Evolutionary conservation across 352 stramenopile species (phyloP), one percentile per base, ranked within the genome.

Genomic region (Pythium rhizo-oryzae): DNA sequence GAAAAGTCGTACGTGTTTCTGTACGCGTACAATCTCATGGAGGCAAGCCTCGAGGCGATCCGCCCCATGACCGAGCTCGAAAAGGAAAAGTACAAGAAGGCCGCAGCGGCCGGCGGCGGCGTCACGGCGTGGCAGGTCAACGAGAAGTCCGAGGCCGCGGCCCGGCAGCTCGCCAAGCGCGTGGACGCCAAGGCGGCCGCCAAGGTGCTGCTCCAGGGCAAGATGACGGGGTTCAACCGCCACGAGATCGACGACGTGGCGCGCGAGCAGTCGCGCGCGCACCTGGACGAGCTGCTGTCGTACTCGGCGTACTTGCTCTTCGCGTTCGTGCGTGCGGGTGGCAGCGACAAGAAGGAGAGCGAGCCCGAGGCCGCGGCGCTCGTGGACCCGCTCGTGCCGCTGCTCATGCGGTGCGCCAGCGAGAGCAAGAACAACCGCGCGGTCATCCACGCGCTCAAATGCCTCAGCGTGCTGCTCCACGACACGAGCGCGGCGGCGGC

Each of bases 371-470:
- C 39, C 0, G 50, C 77, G 23, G 65, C 80, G n/a, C 89, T 98
- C 65, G 77, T 98, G 5, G 94, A 98, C 68, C 96, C 96, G 18
- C 95, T 98, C 65, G 86, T 99, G 30, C 88, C 85, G 13, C 73
- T 98, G 56, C 71, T 99, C 19, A 94, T 97, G 70, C 86, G 91
- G 5, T 99, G 93, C 66, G 84, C 97, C 1, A 81, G 80, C 28
- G 90, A 93, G 54, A 97, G 88, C 53, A 97, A 96, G 75, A 93
- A 98, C 75, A 96, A 92, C 59, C 85, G 96, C 43, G 90, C 90
- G 9, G 80, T 98, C 7, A 85, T 98, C 39, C 81, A 98, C 56
- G 87, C 95, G n/a, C 80, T 99, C 23, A 98, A 97, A 76, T 98
- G 92, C 62, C 69, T 99, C 25, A 82, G 88, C 16, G 78, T 96